Conservation (phyloP, 352 stramenopile genomes). For the Globisporangium nagaii region DNA sequence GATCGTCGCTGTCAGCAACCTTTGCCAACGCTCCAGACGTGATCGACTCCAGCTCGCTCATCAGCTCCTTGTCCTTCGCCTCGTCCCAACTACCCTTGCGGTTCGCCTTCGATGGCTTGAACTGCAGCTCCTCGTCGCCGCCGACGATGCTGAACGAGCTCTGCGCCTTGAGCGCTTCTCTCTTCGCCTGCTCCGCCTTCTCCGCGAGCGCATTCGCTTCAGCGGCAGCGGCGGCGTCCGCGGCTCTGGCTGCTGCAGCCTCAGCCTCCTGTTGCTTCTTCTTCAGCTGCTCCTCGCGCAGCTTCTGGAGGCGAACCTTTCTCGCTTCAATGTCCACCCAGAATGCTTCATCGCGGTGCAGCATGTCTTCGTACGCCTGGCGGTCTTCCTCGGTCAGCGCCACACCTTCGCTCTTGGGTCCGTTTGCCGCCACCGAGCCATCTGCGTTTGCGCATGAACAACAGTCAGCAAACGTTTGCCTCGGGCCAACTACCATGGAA, state of each 20-base stretch:
- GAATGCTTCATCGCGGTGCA: constrained; percentile 82
- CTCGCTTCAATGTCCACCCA: constrained; percentile 82
- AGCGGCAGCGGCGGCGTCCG: constrained; percentile 28
- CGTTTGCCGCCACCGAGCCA: constrained; percentile 7
- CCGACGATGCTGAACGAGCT: constrained; percentile 76
- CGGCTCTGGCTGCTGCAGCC: constrained; percentile 27
- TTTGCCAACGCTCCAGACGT: constrained; percentile 52
- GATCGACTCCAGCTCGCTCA: constrained; percentile 81
- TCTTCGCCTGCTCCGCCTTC: constrained; percentile 32
- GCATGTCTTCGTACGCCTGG: constrained; percentile 85
- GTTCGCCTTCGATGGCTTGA: constrained; percentile 25
- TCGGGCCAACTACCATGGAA: no score
- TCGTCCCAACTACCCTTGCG: constrained; percentile 81
- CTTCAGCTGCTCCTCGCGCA: constrained; percentile 61
- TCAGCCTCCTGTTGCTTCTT: constrained; percentile 63
- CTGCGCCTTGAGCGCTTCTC: constrained; percentile 24
- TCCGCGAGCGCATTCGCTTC: constrained; percentile 26
- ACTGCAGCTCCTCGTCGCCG: constrained; percentile 51
- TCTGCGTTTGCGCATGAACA: neutral
- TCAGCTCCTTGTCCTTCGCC: constrained; percentile 81
- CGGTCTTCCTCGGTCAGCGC: constrained; percentile 74
- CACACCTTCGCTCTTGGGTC: constrained; percentile 63
- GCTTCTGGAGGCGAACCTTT: constrained; percentile 65
- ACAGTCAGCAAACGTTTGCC: neutral
- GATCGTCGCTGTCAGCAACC: constrained; percentile 22